Conservation (phyloP, 108 stramenopile genomes). For the Cyclotella atomus region DNA sequence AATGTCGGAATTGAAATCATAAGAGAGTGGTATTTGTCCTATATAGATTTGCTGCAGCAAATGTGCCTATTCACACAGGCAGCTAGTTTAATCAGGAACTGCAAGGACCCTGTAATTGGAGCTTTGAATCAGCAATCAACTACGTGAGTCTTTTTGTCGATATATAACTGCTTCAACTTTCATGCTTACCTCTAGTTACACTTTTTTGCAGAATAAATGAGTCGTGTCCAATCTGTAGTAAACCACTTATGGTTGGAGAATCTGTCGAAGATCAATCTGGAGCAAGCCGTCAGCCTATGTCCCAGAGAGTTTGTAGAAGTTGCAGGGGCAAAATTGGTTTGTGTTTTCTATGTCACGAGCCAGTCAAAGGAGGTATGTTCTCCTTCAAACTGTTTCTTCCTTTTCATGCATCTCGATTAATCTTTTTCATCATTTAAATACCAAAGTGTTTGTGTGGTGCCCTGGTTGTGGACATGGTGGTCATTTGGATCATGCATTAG, state of each 20-base stretch:
- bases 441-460: constrained; percentile 79
- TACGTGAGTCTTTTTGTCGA: constrained; percentile 45
- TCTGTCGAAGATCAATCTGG: constrained; percentile 15
- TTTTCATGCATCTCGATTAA: neutral
- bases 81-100: constrained; percentile 68
- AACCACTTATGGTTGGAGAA: constrained; percentile 51
- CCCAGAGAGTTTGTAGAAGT: constrained; percentile 64
- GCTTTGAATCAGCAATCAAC: constrained; percentile 86
- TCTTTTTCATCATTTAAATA: neutral
- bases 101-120: constrained; percentile 71
- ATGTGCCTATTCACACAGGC: constrained; percentile 86
- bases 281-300: constrained; percentile 5
- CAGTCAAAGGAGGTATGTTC: constrained; percentile 58
- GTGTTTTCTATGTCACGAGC: constrained; percentile 85
- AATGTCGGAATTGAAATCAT: constrained; percentile 63
- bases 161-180: constrained; percentile 46
- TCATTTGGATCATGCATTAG: constrained; percentile 66
- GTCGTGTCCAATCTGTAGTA: constrained; percentile 80
- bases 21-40: constrained; percentile 87
- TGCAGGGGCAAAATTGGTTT: constrained; percentile 76
- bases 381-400: neutral
- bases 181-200: neutral
- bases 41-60: constrained; percentile 83
- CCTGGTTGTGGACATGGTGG: constrained; percentile 80
- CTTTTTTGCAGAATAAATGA: constrained; percentile 62